These are phyloP conservation scores for Pseudogymnoascus sp. DNA, from an alignment of 2,329 filamentous ascomycete species.

Conservation along the genomic window DNA sequence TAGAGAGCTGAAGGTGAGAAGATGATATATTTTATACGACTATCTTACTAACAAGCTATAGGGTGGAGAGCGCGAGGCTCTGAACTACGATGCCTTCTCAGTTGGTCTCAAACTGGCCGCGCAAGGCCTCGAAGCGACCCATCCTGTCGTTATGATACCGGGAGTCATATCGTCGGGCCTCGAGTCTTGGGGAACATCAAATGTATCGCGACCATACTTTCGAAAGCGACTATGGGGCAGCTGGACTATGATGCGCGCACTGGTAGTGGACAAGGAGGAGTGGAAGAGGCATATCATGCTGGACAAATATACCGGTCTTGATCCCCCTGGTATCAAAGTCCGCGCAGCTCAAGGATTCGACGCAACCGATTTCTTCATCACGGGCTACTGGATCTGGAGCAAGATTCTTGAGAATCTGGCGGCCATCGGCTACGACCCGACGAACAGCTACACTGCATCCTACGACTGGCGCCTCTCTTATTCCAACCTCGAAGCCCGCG, in stretches of 20 bases:
- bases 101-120: conserved; percentile 76
- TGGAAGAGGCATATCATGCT: conserved; percentile 99
- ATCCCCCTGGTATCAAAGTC: conserved; percentile 83
- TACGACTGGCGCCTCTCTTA: conserved; percentile 94
- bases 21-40: conserved; percentile 13
- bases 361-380: conserved; percentile 90
- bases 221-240: conserved; percentile 92
- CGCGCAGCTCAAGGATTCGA: conserved; percentile 94
- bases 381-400: conserved; percentile 90
- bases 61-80: conserved; percentile 79
- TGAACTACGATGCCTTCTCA: conserved; percentile 89
- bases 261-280: conserved; percentile 83
- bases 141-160: conserved; percentile 94
- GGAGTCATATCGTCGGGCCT: conserved; percentile 96
- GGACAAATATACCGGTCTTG: conserved; percentile 81
- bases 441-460: conserved; percentile 60
- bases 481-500: conserved; percentile 76
- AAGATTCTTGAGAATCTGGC: conserved; percentile 97
- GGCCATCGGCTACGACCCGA: conserved; percentile 90
- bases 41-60: conserved; percentile 30
- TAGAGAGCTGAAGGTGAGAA: conserved; percentile 66
- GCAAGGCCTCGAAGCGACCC: conserved; percentile 73
- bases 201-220: conserved; percentile 81
- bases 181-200: conserved; percentile 91
- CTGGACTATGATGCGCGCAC: conserved; percentile 96